A percentile compares a stretch with the other conserved stretches of the same genome.
Evolutionary conservation across 495 filamentous ascomycete species (phyloP).

Genomic region (Cairneyella variabilis): DNA sequence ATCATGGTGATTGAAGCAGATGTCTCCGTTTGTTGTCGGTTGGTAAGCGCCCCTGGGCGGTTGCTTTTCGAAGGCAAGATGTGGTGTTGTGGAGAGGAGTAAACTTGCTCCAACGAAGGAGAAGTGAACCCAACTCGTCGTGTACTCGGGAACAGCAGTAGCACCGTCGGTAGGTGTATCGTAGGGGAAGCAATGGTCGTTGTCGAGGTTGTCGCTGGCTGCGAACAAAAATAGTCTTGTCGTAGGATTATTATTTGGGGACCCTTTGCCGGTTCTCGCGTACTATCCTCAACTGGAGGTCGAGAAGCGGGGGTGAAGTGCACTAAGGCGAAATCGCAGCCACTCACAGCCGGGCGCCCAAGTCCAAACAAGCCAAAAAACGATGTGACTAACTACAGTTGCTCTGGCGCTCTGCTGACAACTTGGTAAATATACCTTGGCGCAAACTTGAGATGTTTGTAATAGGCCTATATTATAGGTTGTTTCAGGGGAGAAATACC

Average conservation of each 20-base stretch:
- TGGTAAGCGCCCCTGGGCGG: constrained; percentile 10
- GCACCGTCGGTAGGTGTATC: background rate
- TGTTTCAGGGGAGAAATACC: no score
- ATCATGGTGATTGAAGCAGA: constrained; percentile 28
- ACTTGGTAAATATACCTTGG: no score
- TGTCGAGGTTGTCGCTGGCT: constrained; percentile 3
- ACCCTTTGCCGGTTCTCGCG: background rate
- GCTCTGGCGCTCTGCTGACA: no score
- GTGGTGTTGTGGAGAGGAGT: background rate
- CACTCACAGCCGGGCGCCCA: constrained; percentile 2
- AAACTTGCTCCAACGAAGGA: constrained; percentile 16
- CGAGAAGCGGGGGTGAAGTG: background rate
- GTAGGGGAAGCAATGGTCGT: background rate
- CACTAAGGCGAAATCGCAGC: background rate
- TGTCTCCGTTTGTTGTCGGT: constrained; percentile 21
- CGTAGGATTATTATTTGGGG: no score
- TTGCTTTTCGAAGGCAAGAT: background rate
- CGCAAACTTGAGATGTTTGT: no score
- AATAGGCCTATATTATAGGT: no score
- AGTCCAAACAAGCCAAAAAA: no score
- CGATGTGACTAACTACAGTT: no score
- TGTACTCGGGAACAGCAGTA: background rate
- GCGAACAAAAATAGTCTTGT: background rate
- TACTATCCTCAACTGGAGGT: background rate
- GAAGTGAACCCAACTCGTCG: constrained; percentile 6